Evolutionary conservation across 2,329 filamentous ascomycete species (phyloP).

Genomic region (Mycogone perniciosa): DNA sequence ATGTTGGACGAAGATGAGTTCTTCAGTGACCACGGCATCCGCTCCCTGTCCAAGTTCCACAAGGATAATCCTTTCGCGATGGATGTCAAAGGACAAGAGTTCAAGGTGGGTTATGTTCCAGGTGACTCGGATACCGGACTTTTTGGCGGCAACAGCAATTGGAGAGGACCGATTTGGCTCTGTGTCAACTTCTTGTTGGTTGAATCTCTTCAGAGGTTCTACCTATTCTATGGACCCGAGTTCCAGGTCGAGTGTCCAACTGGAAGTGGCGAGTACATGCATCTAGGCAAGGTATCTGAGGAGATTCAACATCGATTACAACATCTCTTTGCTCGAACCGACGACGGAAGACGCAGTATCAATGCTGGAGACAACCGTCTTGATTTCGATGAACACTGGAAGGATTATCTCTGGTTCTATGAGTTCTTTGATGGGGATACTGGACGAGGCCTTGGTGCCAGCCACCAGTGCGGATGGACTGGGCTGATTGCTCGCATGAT

Average conservation of each 20-base stretch:
- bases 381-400: constrained; percentile 91
- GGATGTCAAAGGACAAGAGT: constrained; percentile 89
- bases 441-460: constrained; percentile 82
- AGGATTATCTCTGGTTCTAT: constrained; percentile 79
- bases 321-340: constrained; percentile 78
- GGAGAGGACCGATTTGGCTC: constrained; percentile 93
- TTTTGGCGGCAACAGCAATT: constrained; percentile 97
- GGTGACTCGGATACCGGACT: constrained; percentile 95
- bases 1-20: constrained; percentile 97
- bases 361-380: constrained; percentile 79
- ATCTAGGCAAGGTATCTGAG: constrained; percentile 88
- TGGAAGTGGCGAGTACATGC: constrained; percentile 90
- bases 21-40: constrained; percentile 80
- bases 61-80: constrained; percentile 87
- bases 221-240: constrained; percentile 86
- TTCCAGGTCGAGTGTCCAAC: constrained; percentile 91
- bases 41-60: constrained; percentile 87
- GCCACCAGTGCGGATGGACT: constrained; percentile 95
- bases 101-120: constrained; percentile 81
- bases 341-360: constrained; percentile 82
- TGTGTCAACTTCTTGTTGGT: constrained; percentile 93
- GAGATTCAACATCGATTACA: constrained; percentile 92
- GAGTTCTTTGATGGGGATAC: constrained; percentile 95
- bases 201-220: constrained; percentile 90
- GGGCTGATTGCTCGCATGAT: constrained; percentile 95